A percentile compares a stretch with the other conserved stretches of the same genome.
These are phyloP conservation scores for Suillus sp. DNA, from an alignment of 768 basidiomycete genomes.

Conservation along the genomic window DNA sequence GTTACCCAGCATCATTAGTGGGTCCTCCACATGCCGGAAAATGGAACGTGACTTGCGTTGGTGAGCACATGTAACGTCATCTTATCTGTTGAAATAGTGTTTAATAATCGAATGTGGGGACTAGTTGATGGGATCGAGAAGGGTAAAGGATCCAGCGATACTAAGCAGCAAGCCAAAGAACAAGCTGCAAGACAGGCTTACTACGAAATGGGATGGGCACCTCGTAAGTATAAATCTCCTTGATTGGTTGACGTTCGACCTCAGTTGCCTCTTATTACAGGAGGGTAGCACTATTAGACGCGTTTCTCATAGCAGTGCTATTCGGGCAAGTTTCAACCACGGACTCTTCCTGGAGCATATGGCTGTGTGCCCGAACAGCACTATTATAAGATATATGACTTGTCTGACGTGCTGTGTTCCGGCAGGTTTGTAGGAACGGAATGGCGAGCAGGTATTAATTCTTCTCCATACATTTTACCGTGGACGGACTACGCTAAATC, in stretches of 20 bases:
- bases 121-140: conserved; percentile 72
- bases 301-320: conserved; percentile 15
- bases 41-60: conserved; percentile 70
- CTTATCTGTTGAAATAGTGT: not conserved
- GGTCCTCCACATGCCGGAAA: conserved; percentile 70
- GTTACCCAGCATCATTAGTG: conserved; percentile 59
- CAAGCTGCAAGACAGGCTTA: conserved; percentile 74
- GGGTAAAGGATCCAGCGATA: conserved; percentile 64
- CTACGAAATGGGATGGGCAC: conserved; percentile 75
- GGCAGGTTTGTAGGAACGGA: not conserved
- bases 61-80: conserved; percentile 43
- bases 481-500: conserved; percentile 4
- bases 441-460: not conserved
- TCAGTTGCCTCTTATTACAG: conserved; percentile 1
- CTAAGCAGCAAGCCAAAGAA: conserved; percentile 78
- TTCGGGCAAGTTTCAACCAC: conserved; percentile 14
- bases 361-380: conserved; percentile 17
- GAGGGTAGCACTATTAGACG: conserved; percentile 6
- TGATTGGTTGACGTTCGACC: not conserved
- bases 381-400: conserved; percentile 13
- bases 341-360: conserved; percentile 14
- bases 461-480: not conserved
- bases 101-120: conserved; percentile 10
- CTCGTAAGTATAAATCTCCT: conserved; percentile 32
- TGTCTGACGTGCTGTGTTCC: conserved; percentile 1